Conservation (phyloP, 2,329 filamentous ascomycete species). For the Diaporthe sp. region DNA sequence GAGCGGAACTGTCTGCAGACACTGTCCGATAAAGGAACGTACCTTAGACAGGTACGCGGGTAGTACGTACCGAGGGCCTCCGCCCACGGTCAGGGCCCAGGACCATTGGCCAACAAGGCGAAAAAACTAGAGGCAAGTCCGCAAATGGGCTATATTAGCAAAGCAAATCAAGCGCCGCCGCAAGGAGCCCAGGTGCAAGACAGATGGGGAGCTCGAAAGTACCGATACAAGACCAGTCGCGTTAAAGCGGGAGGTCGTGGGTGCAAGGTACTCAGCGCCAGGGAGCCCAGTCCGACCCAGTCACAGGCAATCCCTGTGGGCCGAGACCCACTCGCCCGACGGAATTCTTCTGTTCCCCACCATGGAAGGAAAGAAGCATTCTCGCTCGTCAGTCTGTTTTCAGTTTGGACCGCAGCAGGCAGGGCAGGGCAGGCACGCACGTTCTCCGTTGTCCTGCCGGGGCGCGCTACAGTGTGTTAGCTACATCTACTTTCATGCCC, state of each 20-base stretch:
- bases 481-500: background rate
- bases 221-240: background rate
- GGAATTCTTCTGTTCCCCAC: conserved; percentile 13
- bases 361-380: conserved; percentile 27
- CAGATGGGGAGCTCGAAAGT: conserved; percentile 11
- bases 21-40: too few relatives aligned
- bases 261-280: conserved; percentile 7
- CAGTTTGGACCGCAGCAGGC: background rate
- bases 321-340: conserved; percentile 15
- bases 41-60: too few relatives aligned
- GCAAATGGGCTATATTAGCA: too few relatives aligned
- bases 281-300: background rate
- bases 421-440: background rate
- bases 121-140: too few relatives aligned
- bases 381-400: conserved; percentile 1
- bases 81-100: too few relatives aligned
- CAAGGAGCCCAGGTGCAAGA: background rate
- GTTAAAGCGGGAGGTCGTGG: background rate
- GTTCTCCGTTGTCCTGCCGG: background rate
- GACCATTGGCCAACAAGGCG: too few relatives aligned
- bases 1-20: too few relatives aligned
- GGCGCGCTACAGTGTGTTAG: background rate
- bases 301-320: conserved; percentile 6
- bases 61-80: too few relatives aligned
- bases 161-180: too few relatives aligned